phyloP scores from a whole-genome alignment of 352 stramenopile genomes.

The Phytophthora tentaculata region DNA sequence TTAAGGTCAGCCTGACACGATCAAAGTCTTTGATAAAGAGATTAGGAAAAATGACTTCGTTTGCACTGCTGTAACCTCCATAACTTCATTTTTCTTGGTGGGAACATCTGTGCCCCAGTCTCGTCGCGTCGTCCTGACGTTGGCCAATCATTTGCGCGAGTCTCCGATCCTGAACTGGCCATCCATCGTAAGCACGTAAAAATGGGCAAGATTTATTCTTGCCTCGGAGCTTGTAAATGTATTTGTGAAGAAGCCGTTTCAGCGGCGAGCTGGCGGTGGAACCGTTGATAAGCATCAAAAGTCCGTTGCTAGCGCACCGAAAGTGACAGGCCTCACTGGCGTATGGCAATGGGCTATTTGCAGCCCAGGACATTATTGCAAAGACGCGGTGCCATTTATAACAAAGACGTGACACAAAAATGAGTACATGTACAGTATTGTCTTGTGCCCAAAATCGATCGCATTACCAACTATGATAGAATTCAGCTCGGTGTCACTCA shows the following conservation, averaged over 20 bases:
- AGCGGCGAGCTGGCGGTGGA: not conserved
- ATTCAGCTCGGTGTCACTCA: not conserved
- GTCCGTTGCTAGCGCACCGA: slow-evolving; percentile 21
- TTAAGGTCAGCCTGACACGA: too few species aligned
- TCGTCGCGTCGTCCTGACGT: slow-evolving; percentile 9
- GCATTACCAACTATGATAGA: not conserved
- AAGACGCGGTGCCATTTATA: slow-evolving; percentile 19
- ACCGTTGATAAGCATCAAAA: not conserved
- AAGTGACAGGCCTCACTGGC: slow-evolving; percentile 24
- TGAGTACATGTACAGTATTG: too few species aligned
- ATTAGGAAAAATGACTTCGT: not conserved
- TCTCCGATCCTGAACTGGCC: slow-evolving; percentile 11
- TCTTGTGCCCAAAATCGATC: too few species aligned
- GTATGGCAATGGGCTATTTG: slow-evolving; percentile 1
- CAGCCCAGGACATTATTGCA: slow-evolving; percentile 18
- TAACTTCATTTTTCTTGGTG: not conserved
- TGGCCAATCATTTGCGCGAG: slow-evolving; percentile 16
- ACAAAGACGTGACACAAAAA: not conserved
- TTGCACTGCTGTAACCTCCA: slow-evolving; percentile 8
- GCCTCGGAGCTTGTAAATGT: too few species aligned
- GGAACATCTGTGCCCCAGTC: slow-evolving; percentile 4
- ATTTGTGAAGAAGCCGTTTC: too few species aligned
- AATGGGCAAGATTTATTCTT: not conserved
- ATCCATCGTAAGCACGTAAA: slow-evolving; percentile 10
- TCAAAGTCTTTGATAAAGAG: too few species aligned